These are phyloP conservation scores for Clitoria ternatea DNA, from an alignment of 306 rosid species.

Conservation along the genomic window DNA sequence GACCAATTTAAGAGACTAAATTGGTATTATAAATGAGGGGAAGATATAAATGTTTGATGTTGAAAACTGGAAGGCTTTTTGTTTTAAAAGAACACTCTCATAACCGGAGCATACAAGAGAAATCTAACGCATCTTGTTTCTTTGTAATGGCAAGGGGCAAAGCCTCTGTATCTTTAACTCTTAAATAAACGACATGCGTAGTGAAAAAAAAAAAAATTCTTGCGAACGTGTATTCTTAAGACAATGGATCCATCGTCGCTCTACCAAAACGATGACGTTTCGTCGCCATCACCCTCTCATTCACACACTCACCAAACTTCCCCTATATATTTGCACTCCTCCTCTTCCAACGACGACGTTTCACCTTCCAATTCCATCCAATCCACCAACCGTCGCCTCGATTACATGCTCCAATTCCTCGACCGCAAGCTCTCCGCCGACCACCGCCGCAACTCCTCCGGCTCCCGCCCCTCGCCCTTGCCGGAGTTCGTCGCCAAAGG, in stretches of 20 bases:
- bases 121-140: no score
- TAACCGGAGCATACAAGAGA: no score
- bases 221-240: neutral
- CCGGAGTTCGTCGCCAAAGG: slow-evolving; percentile 78
- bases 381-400: slow-evolving; percentile 76
- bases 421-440: slow-evolving; percentile 67
- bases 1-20: no score
- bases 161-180: no score
- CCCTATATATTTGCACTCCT: slow-evolving; percentile 13
- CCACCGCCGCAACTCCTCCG: neutral
- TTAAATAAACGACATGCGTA: neutral
- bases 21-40: no score
- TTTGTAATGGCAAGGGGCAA: no score
- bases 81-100: no score
- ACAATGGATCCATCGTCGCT: slow-evolving; percentile 25
- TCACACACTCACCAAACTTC: slow-evolving; percentile 4
- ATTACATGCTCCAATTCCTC: slow-evolving; percentile 84
- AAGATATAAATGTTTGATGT: no score
- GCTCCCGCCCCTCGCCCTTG: slow-evolving; percentile 25
- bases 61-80: no score
- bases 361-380: slow-evolving; percentile 47
- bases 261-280: slow-evolving; percentile 11
- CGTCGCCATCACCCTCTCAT: slow-evolving; percentile 6
- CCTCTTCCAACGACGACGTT: slow-evolving; percentile 46
- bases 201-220: neutral